Percentiles rank a stretch among this genome's conserved stretches.
Conservation (phyloP, 2,329 filamentous ascomycete species). For the Arthrobotrys megalospora region DNA sequence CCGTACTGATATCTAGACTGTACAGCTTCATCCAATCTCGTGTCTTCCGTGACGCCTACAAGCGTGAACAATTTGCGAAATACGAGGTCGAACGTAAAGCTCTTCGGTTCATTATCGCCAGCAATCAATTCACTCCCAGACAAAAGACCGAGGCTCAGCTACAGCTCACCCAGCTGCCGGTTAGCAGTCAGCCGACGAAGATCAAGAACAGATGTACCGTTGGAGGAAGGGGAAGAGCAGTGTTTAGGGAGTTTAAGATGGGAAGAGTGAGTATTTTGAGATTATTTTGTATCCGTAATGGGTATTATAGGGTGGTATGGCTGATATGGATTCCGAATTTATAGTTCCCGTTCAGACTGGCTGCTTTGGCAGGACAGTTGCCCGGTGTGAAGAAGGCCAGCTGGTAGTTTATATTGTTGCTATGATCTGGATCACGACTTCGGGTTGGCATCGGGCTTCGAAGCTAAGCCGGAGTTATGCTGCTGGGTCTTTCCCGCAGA, state of each 20-base stretch:
- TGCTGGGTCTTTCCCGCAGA: not conserved
- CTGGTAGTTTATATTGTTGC: slow-evolving; percentile 76
- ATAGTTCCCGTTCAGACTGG: slow-evolving; percentile 92
- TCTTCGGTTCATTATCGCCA: slow-evolving; percentile 84
- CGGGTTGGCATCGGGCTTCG: too few relatives aligned
- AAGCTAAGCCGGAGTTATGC: not conserved
- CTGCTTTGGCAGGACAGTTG: slow-evolving; percentile 86
- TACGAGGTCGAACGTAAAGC: slow-evolving; percentile 87
- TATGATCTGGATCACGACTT: not conserved
- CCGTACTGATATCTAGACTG: not conserved
- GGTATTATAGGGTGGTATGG: slow-evolving; percentile 48
- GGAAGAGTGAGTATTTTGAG: slow-evolving; percentile 78
- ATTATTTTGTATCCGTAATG: not conserved
- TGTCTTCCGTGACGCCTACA: slow-evolving; percentile 93
- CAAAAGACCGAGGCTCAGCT: slow-evolving; percentile 92
- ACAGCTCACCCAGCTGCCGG: slow-evolving; percentile 93
- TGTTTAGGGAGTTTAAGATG: slow-evolving; percentile 94
- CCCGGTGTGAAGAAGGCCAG: slow-evolving; percentile 96
- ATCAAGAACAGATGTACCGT: slow-evolving; percentile 94
- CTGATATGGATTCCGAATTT: slow-evolving; percentile 40
- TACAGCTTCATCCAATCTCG: slow-evolving; percentile 83
- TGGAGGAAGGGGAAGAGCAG: slow-evolving; percentile 89
- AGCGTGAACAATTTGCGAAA: slow-evolving; percentile 91
- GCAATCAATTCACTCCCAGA: slow-evolving; percentile 85
- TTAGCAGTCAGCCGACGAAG: slow-evolving; percentile 92